Evolutionary conservation across 2,329 filamentous ascomycete genomes (phyloP).

Genomic region (Ophiostoma sp.): DNA sequence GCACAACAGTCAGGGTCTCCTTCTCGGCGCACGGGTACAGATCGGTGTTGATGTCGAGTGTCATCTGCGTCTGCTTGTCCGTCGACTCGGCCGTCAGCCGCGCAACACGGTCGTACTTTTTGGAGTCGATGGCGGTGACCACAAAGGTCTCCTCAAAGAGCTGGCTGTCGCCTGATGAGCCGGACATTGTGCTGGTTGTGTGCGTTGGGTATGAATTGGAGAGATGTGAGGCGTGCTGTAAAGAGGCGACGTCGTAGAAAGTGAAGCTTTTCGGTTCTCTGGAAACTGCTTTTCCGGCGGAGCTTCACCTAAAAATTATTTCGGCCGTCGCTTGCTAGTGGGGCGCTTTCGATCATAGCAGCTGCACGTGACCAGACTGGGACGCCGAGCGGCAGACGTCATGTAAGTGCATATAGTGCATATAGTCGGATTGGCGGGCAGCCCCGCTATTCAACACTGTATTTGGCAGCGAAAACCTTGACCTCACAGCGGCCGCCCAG

Average conservation of each 20-base stretch:
- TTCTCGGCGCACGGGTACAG: conserved; percentile 72
- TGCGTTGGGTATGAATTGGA: background rate
- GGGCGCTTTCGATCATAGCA: background rate
- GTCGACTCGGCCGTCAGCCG: conserved; percentile 73
- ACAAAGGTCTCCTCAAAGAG: conserved; percentile 92
- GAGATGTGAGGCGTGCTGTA: background rate
- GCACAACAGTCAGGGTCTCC: conserved; percentile 72
- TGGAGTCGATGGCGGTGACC: conserved; percentile 69
- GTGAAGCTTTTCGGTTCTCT: background rate
- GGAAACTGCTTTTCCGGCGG: background rate
- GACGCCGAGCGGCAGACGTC: background rate
- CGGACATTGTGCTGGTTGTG: conserved; percentile 37
- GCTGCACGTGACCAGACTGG: background rate
- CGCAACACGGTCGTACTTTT: conserved; percentile 92
- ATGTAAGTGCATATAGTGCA: background rate
- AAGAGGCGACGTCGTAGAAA: background rate
- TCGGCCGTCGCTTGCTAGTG: conserved; percentile 9
- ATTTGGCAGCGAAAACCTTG: background rate
- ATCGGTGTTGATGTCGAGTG: conserved; percentile 90
- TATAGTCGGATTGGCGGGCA: background rate
- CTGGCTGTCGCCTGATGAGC: conserved; percentile 72
- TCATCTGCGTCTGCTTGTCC: conserved; percentile 67
- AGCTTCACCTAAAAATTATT: conserved; percentile 22
- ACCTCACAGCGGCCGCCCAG: background rate
- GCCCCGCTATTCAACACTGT: conserved; percentile 1